Evolutionary conservation across 1,284 basidiomycete species (phyloP), one percentile per base, ranked within the genome.

Genomic region (Malassezia sp.): DNA sequence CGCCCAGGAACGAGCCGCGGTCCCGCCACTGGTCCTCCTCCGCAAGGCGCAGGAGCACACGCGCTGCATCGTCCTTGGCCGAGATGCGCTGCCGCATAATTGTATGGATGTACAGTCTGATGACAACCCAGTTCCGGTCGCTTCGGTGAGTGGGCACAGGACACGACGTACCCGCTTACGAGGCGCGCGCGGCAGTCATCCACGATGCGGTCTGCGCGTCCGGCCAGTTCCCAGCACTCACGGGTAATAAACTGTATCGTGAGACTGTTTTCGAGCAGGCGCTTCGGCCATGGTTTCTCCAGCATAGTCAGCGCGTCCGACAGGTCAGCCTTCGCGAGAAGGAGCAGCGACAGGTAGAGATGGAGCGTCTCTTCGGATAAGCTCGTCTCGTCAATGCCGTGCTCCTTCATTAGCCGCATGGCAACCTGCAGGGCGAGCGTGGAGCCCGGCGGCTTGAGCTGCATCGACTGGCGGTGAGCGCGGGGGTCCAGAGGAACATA

Each of bases 121-220:
- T 33, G 8, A 50, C 48, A 1, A 42, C 48, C 48, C 48, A 50
- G 36, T 50, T 50, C 2, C 48, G 48, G 21, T 50, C 48, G 10
- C n/a, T n/a, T n/a, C n/a, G n/a, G n/a, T n/a, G n/a, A n/a, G n/a
- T n/a, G n/a, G n/a, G n/a, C n/a, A n/a, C n/a, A n/a, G n/a, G n/a
- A n/a, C n/a, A n/a, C n/a, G n/a, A n/a, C n/a, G n/a, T n/a, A n/a
- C n/a, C 48, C 48, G n/a, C 24, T 35, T 14, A 7, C 17, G 15
- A 50, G 35, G 18, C 41, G 48, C 7, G 30, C 14, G 8, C 34
- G 31, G 20, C 48, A 50, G 27, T 50, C 48, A 17, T 38, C 20
- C 17, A 45, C n/a, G 14, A 50, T 17, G 6, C 31, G 26, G 9
- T 35, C 32, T 14, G 30, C 18, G 29, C 45, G 27, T 11, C 27